Conservation (phyloP, 1,284 basidiomycete species). For the Apiotrichum montevideense region DNA sequence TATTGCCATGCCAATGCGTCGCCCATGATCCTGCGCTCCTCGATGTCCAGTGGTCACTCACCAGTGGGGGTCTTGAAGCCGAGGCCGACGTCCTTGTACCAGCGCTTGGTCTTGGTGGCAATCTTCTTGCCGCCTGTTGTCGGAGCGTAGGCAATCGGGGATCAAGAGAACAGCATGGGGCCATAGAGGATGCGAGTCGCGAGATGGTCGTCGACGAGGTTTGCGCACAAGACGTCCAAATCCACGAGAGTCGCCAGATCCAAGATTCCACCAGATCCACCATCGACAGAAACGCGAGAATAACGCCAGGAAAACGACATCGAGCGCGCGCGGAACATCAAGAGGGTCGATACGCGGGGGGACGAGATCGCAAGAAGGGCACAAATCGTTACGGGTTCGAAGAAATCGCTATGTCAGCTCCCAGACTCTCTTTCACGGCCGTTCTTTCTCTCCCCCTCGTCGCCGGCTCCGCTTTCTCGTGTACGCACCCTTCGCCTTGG, state of each 20-base stretch:
- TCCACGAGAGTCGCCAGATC: not conserved
- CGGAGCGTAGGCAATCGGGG: not conserved
- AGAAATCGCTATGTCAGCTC: not conserved
- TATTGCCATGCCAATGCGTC: not conserved
- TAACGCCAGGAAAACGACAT: not conserved
- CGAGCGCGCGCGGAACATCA: not conserved
- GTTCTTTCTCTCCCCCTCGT: not conserved
- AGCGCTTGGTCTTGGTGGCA: slow-evolving; percentile 89
- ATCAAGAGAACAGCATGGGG: not conserved
- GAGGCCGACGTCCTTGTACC: slow-evolving; percentile 98
- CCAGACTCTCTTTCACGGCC: not conserved
- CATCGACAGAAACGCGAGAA: not conserved
- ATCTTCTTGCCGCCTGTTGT: slow-evolving; percentile 74
- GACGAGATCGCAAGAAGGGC: not conserved
- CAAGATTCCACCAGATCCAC: not conserved
- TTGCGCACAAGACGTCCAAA: not conserved
- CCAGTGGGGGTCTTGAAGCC: slow-evolving; percentile 86
- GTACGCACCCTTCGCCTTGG: slow-evolving; percentile 81
- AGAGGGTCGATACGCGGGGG: not conserved
- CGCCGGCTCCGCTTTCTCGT: not conserved
- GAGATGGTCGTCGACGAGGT: not conserved
- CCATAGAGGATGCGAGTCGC: not conserved
- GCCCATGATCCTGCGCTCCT: not conserved
- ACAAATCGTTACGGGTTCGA: not conserved
- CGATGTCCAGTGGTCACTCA: slow-evolving; percentile 18